Evolutionary conservation across 768 basidiomycete genomes (phyloP), one percentile per base, ranked within the genome.

Genomic region (Boletus tylopilopsis): DNA sequence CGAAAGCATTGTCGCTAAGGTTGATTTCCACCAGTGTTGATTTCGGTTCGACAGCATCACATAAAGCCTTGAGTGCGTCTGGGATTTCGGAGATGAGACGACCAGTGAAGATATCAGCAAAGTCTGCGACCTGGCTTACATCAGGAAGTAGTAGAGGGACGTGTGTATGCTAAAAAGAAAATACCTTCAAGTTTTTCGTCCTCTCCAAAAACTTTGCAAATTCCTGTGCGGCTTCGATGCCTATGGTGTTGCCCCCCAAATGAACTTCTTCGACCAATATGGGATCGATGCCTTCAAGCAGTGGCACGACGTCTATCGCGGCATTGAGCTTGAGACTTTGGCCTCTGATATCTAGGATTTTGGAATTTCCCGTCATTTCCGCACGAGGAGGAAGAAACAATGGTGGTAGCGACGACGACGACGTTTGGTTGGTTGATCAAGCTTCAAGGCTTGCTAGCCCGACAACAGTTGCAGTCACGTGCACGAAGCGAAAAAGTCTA

Each of bases 71-170:
- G 39, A 99, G 83, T 15, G 96, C 92, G 50, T 72, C 78, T 5
- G 95, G 96, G 64, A 99, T 98, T 68, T 99, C 95, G 53, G 82
- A 77, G 73, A 97, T 97, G 62, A 96, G 79, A 56, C 95, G 90
- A 47, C 94, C 91, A 3, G 95, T 97, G 73, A 99, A 99, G 70
- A 99, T 94, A 71, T 97, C 95, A 25, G 92, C 88, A 56, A 97
- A 90, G 73, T 98, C 86, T 58, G 94, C 95, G 51, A 95, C 73
- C 96, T 98, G 22, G 32, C n/a, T 43, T 35, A 46, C 29, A 37
- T 57, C 44, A 53, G 47, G 25, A 37, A 49, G 34, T n/a, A 32
- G 24, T 29, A 44, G 24, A 16, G 15, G 11, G 3, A 44, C n/a
- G n/a, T n/a, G n/a, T n/a, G n/a, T n/a, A n/a, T 1, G 4, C 5